phyloP scores from a whole-genome alignment of 2,329 filamentous ascomycete species.

The Colletotrichum graminicola region DNA sequence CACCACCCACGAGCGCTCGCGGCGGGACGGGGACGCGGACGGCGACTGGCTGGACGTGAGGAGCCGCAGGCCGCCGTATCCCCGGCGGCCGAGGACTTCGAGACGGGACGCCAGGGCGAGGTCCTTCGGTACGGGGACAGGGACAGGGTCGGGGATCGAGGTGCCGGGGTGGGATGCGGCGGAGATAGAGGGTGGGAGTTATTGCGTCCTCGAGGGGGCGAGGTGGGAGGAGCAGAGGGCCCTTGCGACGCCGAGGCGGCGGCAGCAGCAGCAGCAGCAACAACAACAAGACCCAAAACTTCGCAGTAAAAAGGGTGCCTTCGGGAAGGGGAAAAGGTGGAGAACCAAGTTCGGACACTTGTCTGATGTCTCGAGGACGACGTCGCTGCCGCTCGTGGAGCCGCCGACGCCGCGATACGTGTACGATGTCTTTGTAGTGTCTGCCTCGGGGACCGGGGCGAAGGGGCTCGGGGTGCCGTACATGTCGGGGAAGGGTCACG shows the following conservation, averaged over 20 bases:
- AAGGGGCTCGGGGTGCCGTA: not conserved
- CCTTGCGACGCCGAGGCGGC: not conserved
- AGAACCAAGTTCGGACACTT: not conserved
- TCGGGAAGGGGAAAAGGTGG: not conserved
- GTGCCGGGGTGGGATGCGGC: slow-evolving; percentile 14
- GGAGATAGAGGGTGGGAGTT: slow-evolving; percentile 21
- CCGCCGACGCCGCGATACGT: slow-evolving; percentile 2
- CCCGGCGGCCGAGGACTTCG: slow-evolving; percentile 2
- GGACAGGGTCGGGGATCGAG: not conserved
- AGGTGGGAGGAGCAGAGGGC: slow-evolving; percentile 33
- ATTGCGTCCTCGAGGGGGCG: slow-evolving; percentile 31
- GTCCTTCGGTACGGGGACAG: not conserved
- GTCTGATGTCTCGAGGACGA: not conserved
- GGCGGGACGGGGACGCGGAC: not conserved
- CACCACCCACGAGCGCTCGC: slow-evolving; percentile 8
- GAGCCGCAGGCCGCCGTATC: slow-evolving; percentile 12
- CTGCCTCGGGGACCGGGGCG: not conserved
- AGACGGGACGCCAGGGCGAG: not conserved
- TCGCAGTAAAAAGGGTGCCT: not conserved
- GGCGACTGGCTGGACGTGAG: slow-evolving; percentile 1
- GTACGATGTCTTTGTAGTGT: not conserved
- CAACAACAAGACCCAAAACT: not conserved
- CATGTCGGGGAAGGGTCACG: not conserved
- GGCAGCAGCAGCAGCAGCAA: not conserved
- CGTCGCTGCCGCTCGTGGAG: slow-evolving; percentile 9